Percentiles rank a stretch among this genome's conserved stretches.
These are phyloP conservation scores for Cystoisospora suis DNA, from an alignment of 169 alveolate species.

Conservation along the genomic window DNA sequence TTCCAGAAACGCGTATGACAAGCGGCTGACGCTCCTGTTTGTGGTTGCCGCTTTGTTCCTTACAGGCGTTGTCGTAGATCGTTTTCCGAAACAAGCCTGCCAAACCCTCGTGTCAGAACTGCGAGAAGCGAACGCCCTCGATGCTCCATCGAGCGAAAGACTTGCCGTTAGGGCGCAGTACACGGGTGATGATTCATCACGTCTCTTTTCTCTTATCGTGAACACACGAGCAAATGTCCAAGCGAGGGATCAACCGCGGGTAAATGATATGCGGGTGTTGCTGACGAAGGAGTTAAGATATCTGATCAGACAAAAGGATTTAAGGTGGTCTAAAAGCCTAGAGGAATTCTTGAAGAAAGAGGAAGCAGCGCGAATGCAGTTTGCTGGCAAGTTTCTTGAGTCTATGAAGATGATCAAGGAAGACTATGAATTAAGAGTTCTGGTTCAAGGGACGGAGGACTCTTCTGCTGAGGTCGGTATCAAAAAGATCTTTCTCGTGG, in stretches of 20 bases:
- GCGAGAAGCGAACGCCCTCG: not conserved
- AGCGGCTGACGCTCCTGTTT: too few relatives aligned
- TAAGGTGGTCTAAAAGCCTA: not conserved
- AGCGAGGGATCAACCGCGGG: not conserved
- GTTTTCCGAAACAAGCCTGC: slow-evolving; percentile 5
- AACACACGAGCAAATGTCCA: not conserved
- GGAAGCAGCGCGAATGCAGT: not conserved
- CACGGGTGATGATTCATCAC: too few relatives aligned
- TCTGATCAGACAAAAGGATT: not conserved
- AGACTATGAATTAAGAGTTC: not conserved
- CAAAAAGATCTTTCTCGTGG: not conserved
- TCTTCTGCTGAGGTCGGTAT: not conserved
- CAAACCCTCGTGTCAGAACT: slow-evolving; percentile 4
- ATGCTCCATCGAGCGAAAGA: not conserved
- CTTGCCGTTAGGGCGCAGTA: not conserved
- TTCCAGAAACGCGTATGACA: too few relatives aligned
- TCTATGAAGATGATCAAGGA: not conserved
- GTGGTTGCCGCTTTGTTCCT: too few relatives aligned
- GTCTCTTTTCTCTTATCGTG: not conserved
- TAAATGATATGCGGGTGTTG: not conserved
- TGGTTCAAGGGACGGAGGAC: not conserved
- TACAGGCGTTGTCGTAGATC: not conserved
- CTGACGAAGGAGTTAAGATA: not conserved
- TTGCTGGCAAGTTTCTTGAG: not conserved
- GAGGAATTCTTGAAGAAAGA: not conserved